phyloP scores from a whole-genome alignment of 257 asterid genomes.

The Solanum tarapatanum region DNA sequence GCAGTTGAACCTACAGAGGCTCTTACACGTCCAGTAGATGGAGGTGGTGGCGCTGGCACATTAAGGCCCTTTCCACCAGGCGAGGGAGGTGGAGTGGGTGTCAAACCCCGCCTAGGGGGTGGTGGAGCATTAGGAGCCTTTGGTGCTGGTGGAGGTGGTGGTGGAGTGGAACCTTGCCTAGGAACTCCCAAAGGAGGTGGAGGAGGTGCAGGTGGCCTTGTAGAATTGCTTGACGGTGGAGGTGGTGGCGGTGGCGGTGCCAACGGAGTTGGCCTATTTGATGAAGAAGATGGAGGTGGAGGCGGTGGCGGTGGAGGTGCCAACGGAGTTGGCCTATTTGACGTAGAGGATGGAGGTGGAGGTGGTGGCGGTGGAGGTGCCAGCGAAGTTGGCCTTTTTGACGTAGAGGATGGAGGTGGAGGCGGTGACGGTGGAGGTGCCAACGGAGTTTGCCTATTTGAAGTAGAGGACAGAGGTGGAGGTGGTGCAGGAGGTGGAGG shows the following conservation, averaged over 20 bases:
- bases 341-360: conserved; percentile 10
- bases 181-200: conserved; percentile 37
- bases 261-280: conserved; percentile 9
- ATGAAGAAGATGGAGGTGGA: conserved; percentile 25
- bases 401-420: conserved; percentile 5
- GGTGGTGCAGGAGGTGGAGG: conserved; percentile 10
- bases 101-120: conserved; percentile 29
- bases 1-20: conserved; percentile 29
- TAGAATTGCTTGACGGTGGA: conserved; percentile 6
- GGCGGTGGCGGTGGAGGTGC: conserved; percentile 19
- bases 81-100: conserved; percentile 52
- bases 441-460: conserved; percentile 6
- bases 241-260: conserved; percentile 17
- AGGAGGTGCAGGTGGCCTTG: conserved; percentile 14
- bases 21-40: conserved; percentile 63
- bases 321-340: conserved; percentile 9
- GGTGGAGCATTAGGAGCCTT: conserved; percentile 37
- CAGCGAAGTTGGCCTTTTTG: background rate
- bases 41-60: conserved; percentile 33
- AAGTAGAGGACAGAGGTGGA: conserved; percentile 14
- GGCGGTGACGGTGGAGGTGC: conserved; percentile 5
- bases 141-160: conserved; percentile 25
- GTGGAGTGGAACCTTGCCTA: conserved; percentile 19
- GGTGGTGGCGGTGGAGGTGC: conserved; percentile 15
- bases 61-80: conserved; percentile 21